phyloP scores from a whole-genome alignment of 2,329 filamentous ascomycete species.

The Beauveria varroae region DNA sequence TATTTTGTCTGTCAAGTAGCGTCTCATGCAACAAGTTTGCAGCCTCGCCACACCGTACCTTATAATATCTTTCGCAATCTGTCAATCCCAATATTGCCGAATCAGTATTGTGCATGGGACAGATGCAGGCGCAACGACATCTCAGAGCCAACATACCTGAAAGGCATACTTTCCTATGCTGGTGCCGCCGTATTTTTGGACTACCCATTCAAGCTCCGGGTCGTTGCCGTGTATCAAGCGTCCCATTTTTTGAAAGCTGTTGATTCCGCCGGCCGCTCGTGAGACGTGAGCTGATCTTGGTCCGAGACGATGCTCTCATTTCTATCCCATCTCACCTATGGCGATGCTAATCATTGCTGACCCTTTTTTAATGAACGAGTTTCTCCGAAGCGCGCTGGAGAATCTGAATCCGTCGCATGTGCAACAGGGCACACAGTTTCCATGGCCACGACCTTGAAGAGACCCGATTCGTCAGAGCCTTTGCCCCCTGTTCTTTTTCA shows the following conservation, averaged over 20 bases:
- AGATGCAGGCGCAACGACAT: neutral
- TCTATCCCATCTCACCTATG: too few relatives aligned
- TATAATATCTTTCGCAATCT: neutral
- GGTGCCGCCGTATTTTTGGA: conserved; percentile 5
- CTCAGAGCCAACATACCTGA: neutral
- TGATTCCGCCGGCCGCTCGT: neutral
- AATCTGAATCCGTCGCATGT: neutral
- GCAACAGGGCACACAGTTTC: neutral
- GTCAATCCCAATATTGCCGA: neutral
- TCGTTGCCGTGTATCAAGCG: neutral
- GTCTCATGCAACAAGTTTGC: neutral
- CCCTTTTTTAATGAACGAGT: neutral
- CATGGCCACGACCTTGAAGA: neutral
- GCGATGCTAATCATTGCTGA: neutral
- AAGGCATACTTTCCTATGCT: conserved; percentile 3
- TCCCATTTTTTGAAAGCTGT: neutral
- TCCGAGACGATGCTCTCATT: too few relatives aligned
- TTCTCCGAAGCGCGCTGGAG: neutral
- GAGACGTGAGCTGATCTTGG: too few relatives aligned
- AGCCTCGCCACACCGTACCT: neutral
- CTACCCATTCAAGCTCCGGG: neutral
- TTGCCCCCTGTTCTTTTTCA: neutral
- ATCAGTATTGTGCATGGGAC: neutral
- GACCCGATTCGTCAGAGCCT: neutral
- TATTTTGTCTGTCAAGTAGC: neutral